Percentiles rank a stretch among this genome's conserved stretches.
Evolutionary conservation across 2,329 filamentous ascomycete species (phyloP).

Genomic region (Fusarium sp.): DNA sequence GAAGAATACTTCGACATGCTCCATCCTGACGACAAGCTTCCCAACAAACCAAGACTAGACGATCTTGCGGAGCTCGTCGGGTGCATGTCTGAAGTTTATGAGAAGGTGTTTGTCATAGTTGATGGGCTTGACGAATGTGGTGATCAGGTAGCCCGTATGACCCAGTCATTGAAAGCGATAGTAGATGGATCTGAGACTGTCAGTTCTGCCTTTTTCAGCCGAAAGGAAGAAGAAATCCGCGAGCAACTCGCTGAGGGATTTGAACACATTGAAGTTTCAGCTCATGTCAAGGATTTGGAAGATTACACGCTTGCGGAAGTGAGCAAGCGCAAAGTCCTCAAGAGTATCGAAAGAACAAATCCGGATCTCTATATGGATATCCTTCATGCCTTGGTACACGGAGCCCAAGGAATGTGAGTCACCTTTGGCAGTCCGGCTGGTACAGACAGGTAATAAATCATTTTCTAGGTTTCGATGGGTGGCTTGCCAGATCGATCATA

Average conservation of each 20-base stretch:
- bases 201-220: neutral
- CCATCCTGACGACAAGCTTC: neutral
- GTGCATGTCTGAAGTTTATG: neutral
- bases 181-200: neutral
- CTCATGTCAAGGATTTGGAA: constrained; percentile 4
- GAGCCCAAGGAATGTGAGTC: neutral
- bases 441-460: too few species aligned
- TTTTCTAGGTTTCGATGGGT: constrained; percentile 14
- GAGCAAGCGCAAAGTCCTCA: neutral
- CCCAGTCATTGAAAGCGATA: neutral
- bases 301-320: constrained; percentile 3
- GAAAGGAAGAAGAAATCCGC: constrained; percentile 1
- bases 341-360: neutral
- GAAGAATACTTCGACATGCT: constrained; percentile 1
- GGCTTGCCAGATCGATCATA: too few species aligned
- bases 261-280: constrained; percentile 4
- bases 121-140: constrained; percentile 19
- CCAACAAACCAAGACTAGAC: neutral
- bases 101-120: neutral
- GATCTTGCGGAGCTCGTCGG: neutral
- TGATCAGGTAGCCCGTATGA: neutral
- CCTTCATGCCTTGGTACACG: neutral
- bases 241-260: neutral
- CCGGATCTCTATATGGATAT: neutral
- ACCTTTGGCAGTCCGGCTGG: fast-evolving